phyloP scores from a whole-genome alignment of 2,329 filamentous ascomycete genomes.

The Rhynchosporium secalis region DNA sequence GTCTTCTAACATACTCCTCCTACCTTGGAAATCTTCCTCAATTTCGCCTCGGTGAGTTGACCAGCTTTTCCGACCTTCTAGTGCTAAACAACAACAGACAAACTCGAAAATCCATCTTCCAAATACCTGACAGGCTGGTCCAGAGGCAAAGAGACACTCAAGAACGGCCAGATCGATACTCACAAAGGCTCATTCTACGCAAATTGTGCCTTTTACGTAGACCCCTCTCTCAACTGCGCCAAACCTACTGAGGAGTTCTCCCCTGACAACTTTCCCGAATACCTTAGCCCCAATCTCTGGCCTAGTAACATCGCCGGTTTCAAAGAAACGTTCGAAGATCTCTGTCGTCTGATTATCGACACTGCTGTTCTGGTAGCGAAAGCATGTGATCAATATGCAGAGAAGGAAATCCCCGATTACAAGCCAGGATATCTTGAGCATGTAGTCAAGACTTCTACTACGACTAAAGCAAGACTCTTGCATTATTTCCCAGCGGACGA shows the following conservation, averaged over 20 bases:
- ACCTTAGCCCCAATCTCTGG: conserved; percentile 90
- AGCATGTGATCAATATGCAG: conserved; percentile 86
- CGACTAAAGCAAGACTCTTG: conserved; percentile 85
- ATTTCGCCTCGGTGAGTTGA: conserved; percentile 65
- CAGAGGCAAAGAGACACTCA: conserved; percentile 77
- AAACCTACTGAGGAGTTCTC: conserved; percentile 59
- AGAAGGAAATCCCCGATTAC: conserved; percentile 76
- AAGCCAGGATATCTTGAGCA: conserved; percentile 77
- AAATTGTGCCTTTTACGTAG: conserved; percentile 77
- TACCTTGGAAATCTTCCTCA: conserved; percentile 81
- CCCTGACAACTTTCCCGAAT: conserved; percentile 73
- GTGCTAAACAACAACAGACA: conserved; percentile 43
- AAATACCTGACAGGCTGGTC: conserved; percentile 77
- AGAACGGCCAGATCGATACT: conserved; percentile 74
- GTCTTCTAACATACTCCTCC: conserved; percentile 81
- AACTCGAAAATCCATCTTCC: conserved; percentile 58
- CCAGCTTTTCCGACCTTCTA: not conserved
- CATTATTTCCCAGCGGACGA: conserved; percentile 80
- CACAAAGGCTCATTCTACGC: conserved; percentile 84
- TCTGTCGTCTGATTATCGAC: conserved; percentile 86
- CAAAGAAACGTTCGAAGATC: conserved; percentile 65
- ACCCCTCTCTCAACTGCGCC: conserved; percentile 61
- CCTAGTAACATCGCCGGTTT: conserved; percentile 77
- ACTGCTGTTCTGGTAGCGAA: conserved; percentile 83
- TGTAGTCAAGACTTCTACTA: conserved; percentile 81